Evolutionary conservation across 495 filamentous ascomycete species (phyloP), one percentile per base, ranked within the genome.

Genomic region (Tuber melanosporum): DNA sequence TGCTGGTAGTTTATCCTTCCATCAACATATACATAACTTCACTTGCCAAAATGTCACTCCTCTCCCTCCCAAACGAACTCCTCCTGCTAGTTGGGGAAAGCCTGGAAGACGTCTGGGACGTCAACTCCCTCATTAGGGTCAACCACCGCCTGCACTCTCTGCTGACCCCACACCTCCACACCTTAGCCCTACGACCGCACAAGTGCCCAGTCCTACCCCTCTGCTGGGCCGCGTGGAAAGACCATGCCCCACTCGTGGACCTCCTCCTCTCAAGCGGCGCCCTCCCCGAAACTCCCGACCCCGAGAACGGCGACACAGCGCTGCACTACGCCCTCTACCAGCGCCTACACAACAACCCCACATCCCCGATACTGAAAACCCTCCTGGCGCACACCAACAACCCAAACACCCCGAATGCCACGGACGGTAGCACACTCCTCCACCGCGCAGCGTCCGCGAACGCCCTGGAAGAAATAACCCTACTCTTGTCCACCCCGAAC

Each of bases 171-270:
- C 73, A 73, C 46, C 72, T 77, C 20, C 75, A 79, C 26, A 74
- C 70, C n/a, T 73, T 79, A 22, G 78, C 78, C 39, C 6, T 75
- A 15, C 32, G 75, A 43, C 70, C 49, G 20, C 69, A 19, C 52
- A 39, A 43, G 0, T 66, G 57, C 26, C 70, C 70, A 0, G 41
- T 79, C 46, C 74, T 73, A 3, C 72, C 76, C 17, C 52, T 79
- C 9, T 77, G 78, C 49, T 79, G 78, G 78, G 78, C 78, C 3
- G 72, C 73, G 39, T 79, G 73, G 76, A 79, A 79, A 26, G 77
- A 45, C 32, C 76, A 79, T n/a, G 42, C 69, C 12, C 76, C 78
- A 3, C 77, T 79, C 47, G 73, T 78, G 14, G 44, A 72, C 14
- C 44, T 79, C 6, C 57, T 79, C 12, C 75, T 79, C 19, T 66